Evolutionary conservation across 2,329 filamentous ascomycete species (phyloP).

Genomic region (Cytospora schulzeri): DNA sequence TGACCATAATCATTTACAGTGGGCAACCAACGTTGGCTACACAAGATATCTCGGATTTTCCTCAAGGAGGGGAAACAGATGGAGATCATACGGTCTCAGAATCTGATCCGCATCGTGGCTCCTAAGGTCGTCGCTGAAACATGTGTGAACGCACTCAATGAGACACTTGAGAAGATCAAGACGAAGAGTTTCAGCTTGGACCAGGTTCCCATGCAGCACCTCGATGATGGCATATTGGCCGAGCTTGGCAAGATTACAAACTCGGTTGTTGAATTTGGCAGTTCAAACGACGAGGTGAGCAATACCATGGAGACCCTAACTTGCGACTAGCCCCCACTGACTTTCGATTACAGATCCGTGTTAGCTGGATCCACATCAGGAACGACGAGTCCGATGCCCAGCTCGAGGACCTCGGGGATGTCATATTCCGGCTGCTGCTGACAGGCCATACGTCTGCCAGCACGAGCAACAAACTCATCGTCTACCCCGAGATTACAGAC

Average conservation of each 20-base stretch:
- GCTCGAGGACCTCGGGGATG: constrained; percentile 46
- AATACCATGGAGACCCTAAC: background rate
- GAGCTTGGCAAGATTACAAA: constrained; percentile 44
- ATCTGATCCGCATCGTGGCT: constrained; percentile 40
- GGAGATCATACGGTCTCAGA: constrained; percentile 37
- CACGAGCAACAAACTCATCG: constrained; percentile 32
- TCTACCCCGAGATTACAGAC: constrained; percentile 7
- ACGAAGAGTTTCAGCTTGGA: constrained; percentile 32
- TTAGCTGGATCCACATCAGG: constrained; percentile 47
- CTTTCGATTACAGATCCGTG: constrained; percentile 31
- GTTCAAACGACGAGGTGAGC: constrained; percentile 30
- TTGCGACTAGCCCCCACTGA: constrained; percentile 4
- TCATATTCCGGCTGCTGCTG: constrained; percentile 49
- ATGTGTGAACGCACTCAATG: constrained; percentile 40
- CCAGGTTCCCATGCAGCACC: constrained; percentile 31
- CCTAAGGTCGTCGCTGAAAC: constrained; percentile 40
- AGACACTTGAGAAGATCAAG: constrained; percentile 34
- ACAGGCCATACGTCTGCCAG: constrained; percentile 35
- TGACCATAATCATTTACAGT: constrained; percentile 31
- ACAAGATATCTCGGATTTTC: constrained; percentile 34
- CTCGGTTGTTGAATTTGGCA: constrained; percentile 41
- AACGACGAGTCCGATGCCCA: constrained; percentile 25
- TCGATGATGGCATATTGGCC: constrained; percentile 36
- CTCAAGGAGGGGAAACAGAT: constrained; percentile 42
- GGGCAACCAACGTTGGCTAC: constrained; percentile 41